Conservation (phyloP, 73 alveolate genomes). For the Tetrahymena borealis region DNA sequence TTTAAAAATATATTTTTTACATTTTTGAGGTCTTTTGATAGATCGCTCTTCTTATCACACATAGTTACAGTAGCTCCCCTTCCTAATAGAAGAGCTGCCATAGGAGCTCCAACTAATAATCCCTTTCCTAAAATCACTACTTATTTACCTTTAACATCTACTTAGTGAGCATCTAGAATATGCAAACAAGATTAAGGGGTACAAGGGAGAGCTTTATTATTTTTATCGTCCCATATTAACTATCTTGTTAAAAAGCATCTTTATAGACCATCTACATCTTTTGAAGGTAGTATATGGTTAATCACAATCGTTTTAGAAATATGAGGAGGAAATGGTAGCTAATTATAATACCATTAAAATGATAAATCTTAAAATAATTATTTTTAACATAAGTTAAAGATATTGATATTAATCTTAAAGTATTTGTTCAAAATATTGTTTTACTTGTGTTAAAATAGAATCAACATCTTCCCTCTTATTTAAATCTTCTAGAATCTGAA, state of each 20-base stretch:
- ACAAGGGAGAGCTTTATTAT: slow-evolving; percentile 26
- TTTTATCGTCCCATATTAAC: not conserved
- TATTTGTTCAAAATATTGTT: too few relatives aligned
- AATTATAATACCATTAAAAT: not conserved
- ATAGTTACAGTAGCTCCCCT: slow-evolving; percentile 35
- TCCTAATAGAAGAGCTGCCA: slow-evolving; percentile 36
- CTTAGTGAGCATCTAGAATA: slow-evolving; percentile 6
- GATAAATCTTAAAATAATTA: too few relatives aligned
- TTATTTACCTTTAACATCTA: slow-evolving; percentile 28
- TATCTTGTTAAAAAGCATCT: not conserved
- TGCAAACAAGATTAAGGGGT: slow-evolving; percentile 30
- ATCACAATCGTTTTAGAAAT: slow-evolving; percentile 44
- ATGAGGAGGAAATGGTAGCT: slow-evolving; percentile 67
- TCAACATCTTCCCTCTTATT: slow-evolving; percentile 10
- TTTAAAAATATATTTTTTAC: not conserved
- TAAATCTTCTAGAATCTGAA: not conserved
- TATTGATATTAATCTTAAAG: too few relatives aligned
- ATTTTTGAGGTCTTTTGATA: not conserved
- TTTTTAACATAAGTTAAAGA: too few relatives aligned
- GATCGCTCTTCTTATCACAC: slow-evolving; percentile 15
- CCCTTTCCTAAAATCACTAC: slow-evolving; percentile 49
- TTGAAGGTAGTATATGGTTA: slow-evolving; percentile 32
- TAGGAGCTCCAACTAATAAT: slow-evolving; percentile 65
- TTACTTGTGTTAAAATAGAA: slow-evolving; percentile 57
- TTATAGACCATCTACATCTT: slow-evolving; percentile 61